These are phyloP conservation scores for Neonothopanus nambi DNA, from an alignment of 1,284 basidiomycete genomes.

Conservation along the genomic window DNA sequence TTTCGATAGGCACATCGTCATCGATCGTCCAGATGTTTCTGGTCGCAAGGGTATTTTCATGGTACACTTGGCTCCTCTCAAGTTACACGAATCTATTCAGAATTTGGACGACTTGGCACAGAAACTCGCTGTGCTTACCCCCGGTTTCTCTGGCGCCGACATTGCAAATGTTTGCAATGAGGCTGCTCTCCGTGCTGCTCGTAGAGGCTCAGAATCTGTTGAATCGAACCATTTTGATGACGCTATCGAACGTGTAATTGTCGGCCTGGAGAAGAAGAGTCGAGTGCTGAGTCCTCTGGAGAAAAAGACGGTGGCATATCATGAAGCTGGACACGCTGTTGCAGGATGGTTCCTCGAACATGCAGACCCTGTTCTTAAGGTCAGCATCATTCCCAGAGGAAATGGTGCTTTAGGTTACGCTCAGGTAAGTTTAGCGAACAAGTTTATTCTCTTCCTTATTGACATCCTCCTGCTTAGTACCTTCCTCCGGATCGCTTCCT, in stretches of 20 bases:
- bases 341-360: constrained; percentile 99
- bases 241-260: constrained; percentile 97
- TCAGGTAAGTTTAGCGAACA: constrained; percentile 52
- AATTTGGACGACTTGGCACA: constrained; percentile 72
- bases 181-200: constrained; percentile 93
- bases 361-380: constrained; percentile 95
- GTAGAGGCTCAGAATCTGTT: constrained; percentile 79
- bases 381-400: constrained; percentile 97
- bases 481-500: constrained; percentile 96
- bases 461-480: constrained; percentile 55
- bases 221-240: constrained; percentile 91
- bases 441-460: constrained; percentile 13
- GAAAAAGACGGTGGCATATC: constrained; percentile 99
- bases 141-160: constrained; percentile 98
- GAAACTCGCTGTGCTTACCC: constrained; percentile 94
- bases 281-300: constrained; percentile 92
- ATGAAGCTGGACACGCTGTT: constrained; percentile 98
- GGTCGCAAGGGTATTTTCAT: constrained; percentile 94
- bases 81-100: constrained; percentile 60
- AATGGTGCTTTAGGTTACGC: constrained; percentile 97
- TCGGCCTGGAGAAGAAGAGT: constrained; percentile 95
- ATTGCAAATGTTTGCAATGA: constrained; percentile 99
- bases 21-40: constrained; percentile 93
- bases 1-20: constrained; percentile 96
- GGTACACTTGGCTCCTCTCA: constrained; percentile 90